Percentiles rank a stretch among this genome's conserved stretches.
Evolutionary conservation across 2,329 filamentous ascomycete genomes (phyloP).

Genomic region (Curvularia hawaiiensis): DNA sequence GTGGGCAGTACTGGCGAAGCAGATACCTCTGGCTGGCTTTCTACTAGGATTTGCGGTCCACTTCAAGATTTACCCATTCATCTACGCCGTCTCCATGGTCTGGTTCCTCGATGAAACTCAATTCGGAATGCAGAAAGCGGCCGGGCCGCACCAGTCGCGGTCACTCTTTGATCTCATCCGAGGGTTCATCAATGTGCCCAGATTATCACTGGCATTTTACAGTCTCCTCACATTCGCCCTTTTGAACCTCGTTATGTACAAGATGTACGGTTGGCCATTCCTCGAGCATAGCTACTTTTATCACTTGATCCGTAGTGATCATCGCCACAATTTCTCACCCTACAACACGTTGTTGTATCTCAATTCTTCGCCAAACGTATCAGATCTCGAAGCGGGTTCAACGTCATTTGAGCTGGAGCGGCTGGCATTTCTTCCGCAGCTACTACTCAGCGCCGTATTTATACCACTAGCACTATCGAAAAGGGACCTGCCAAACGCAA

Average conservation of each 20-base stretch:
- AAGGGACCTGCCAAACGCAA: conserved; percentile 77
- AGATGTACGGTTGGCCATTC: conserved; percentile 75
- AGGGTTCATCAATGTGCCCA: conserved; percentile 41
- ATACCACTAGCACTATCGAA: conserved; percentile 80
- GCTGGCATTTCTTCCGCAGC: conserved; percentile 85
- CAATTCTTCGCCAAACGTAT: conserved; percentile 64
- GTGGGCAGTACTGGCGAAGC: conserved; percentile 74
- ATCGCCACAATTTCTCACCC: conserved; percentile 97
- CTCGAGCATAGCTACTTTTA: conserved; percentile 90
- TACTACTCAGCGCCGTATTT: conserved; percentile 76
- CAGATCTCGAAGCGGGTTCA: conserved; percentile 35
- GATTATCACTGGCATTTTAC: conserved; percentile 63
- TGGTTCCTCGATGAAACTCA: conserved; percentile 75
- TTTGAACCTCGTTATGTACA: conserved; percentile 81
- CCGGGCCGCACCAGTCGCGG: conserved; percentile 7
- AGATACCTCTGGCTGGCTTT: conserved; percentile 69
- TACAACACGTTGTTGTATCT: conserved; percentile 94
- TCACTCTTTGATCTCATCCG: conserved; percentile 30
- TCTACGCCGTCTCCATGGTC: conserved; percentile 82
- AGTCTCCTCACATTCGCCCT: conserved; percentile 75
- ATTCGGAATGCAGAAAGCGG: conserved; percentile 25
- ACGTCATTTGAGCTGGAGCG: conserved; percentile 67
- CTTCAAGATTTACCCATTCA: conserved; percentile 99
- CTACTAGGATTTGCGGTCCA: conserved; percentile 86
- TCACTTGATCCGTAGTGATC: conserved; percentile 90